Evolutionary conservation across 345 rosid genomes (phyloP).

Genomic region (Gossypium stocksii): DNA sequence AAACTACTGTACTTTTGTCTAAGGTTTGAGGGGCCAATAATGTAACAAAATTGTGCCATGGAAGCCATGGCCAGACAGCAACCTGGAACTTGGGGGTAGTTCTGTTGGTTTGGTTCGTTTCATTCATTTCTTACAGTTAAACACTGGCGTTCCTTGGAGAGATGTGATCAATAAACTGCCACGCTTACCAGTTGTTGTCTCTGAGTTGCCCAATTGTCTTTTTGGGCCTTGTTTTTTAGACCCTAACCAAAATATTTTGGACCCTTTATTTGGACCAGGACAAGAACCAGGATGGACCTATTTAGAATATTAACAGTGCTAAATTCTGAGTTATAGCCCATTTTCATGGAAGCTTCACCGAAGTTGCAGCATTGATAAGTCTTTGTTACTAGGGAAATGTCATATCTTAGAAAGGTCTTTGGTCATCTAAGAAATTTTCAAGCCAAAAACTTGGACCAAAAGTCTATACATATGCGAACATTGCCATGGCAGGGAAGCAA

Average conservation of each 20-base stretch:
- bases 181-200: not conserved
- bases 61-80: not conserved
- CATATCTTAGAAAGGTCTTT: constrained; percentile 7
- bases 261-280: not conserved
- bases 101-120: not conserved
- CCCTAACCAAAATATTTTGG: not conserved
- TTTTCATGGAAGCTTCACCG: not conserved
- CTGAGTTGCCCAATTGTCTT: not conserved
- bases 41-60: constrained; percentile 12
- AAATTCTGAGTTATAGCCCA: not conserved
- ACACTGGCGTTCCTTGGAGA: not conserved
- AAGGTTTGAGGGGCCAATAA: constrained; percentile 9
- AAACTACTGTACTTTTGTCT: not conserved
- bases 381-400: not conserved
- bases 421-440: not conserved
- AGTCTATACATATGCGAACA: not conserved
- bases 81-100: not conserved
- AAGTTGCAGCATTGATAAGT: not conserved
- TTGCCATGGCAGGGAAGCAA: not conserved
- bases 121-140: not conserved
- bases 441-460: not conserved
- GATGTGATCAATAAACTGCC: constrained; percentile 14
- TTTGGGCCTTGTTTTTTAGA: not conserved
- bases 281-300: not conserved
- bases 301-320: not conserved